phyloP scores from a whole-genome alignment of 1,284 basidiomycete species.

The Mycosarcoma maydis region DNA sequence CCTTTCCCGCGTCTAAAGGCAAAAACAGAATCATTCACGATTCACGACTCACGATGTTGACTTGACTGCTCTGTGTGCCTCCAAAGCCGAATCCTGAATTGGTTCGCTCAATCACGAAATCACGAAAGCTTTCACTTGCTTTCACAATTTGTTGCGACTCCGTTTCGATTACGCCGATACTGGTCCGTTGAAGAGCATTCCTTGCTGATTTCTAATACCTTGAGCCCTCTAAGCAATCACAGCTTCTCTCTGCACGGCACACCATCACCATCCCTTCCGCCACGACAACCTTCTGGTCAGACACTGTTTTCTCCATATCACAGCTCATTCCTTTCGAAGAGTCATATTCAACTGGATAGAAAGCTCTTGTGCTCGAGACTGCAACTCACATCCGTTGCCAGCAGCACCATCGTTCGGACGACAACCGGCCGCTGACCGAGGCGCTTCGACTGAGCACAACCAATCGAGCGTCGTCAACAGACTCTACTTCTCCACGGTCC shows the following conservation, averaged over 20 bases:
- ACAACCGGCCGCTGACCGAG: slow-evolving; percentile 3
- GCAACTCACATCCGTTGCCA: background rate
- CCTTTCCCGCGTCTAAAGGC: background rate
- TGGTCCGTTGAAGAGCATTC: background rate
- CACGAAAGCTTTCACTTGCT: slow-evolving; percentile 1
- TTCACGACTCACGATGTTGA: background rate
- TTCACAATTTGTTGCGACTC: background rate
- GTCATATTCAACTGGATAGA: background rate
- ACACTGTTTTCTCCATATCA: too few relatives aligned
- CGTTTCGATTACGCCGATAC: background rate
- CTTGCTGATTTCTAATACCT: background rate
- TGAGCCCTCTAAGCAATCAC: too few relatives aligned
- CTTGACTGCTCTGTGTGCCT: too few relatives aligned
- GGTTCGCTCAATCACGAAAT: too few relatives aligned
- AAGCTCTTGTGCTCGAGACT: background rate
- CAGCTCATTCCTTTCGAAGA: too few relatives aligned
- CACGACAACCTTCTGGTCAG: too few relatives aligned
- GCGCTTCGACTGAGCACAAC: background rate
- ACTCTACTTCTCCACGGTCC: background rate
- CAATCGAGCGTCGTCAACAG: background rate
- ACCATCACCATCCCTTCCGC: too few relatives aligned
- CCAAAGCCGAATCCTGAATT: too few relatives aligned
- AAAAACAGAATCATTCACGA: background rate
- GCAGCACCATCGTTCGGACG: slow-evolving; percentile 3
- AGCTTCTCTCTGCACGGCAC: too few relatives aligned